Percentiles rank a stretch among this genome's conserved stretches.
Conservation (phyloP, 768 basidiomycete genomes). For the Mrakia frigida region DNA sequence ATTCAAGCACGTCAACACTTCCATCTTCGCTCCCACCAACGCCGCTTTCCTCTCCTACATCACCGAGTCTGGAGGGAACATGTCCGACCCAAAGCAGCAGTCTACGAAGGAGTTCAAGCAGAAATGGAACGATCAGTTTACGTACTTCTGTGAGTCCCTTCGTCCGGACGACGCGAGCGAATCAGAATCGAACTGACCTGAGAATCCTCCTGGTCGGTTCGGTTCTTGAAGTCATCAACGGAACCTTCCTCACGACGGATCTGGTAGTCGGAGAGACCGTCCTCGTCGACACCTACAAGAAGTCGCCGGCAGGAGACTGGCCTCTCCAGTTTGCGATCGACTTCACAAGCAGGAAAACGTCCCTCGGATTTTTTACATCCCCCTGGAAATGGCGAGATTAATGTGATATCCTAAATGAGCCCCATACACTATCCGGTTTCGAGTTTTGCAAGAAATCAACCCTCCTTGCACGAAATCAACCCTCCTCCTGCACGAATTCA, state of each 20-base stretch:
- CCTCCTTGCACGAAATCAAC: too few species aligned
- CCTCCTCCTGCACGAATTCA: too few species aligned
- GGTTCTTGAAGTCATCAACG: not conserved
- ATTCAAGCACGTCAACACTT: not conserved
- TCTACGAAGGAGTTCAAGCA: not conserved
- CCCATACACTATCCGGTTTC: too few species aligned
- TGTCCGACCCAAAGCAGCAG: not conserved
- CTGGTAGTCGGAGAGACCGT: not conserved
- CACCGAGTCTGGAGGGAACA: not conserved
- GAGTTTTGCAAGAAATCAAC: too few species aligned
- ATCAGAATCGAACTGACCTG: too few species aligned
- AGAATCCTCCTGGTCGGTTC: too few species aligned
- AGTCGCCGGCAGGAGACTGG: conserved; percentile 24
- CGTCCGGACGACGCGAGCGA: too few species aligned
- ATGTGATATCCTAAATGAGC: too few species aligned
- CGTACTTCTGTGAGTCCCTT: not conserved
- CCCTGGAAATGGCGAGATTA: too few species aligned
- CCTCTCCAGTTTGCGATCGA: conserved; percentile 14
- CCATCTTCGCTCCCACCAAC: conserved; percentile 6
- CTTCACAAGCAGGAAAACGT: too few species aligned
- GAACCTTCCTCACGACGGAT: not conserved
- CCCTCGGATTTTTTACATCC: too few species aligned
- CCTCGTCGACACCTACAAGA: conserved; percentile 24
- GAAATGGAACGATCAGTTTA: conserved; percentile 10
- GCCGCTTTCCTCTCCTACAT: not conserved